A percentile compares a stretch with the other conserved stretches of the same genome.
These are phyloP conservation scores for Ceratocystis papillata DNA, from an alignment of 2,329 filamentous ascomycete genomes.

Conservation along the genomic window DNA sequence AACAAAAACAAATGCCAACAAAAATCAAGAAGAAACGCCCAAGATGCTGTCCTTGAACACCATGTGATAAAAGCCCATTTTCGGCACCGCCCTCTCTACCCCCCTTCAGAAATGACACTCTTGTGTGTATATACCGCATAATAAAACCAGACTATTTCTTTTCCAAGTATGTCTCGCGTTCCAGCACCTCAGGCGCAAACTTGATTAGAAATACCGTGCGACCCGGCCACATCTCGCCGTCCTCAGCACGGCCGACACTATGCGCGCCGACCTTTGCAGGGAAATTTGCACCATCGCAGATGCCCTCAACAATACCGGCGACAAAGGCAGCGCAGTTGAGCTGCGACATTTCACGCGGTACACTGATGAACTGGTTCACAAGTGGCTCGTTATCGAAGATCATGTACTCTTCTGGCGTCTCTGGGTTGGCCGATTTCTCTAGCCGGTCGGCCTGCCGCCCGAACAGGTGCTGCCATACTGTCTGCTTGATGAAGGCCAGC, in stretches of 20 bases:
- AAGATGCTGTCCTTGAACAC: conserved; percentile 11
- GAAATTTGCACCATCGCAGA: conserved; percentile 88
- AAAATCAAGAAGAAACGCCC: conserved; percentile 15
- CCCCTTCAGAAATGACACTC: not conserved
- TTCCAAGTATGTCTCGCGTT: conserved; percentile 74
- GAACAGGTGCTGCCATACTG: conserved; percentile 87
- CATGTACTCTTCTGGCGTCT: conserved; percentile 94
- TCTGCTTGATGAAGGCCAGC: conserved; percentile 89
- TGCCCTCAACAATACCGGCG: conserved; percentile 87
- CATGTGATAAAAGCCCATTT: conserved; percentile 11
- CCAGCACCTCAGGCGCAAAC: conserved; percentile 82
- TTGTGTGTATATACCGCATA: too few species aligned
- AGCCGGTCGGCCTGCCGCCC: conserved; percentile 81
- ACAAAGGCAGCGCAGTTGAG: conserved; percentile 94
- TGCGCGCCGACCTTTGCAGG: conserved; percentile 84
- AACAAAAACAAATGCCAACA: conserved; percentile 9
- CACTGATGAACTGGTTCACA: conserved; percentile 85
- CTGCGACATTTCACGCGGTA: conserved; percentile 91
- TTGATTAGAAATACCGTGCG: conserved; percentile 93
- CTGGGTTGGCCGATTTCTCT: conserved; percentile 72
- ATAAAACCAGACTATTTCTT: conserved; percentile 35
- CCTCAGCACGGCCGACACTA: conserved; percentile 47
- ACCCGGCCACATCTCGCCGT: conserved; percentile 83
- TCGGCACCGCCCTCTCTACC: not conserved
- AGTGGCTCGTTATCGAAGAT: conserved; percentile 96